Evolutionary conservation across 2,329 filamentous ascomycete genomes (phyloP).

Genomic region (Rachicladosporium sp.): DNA sequence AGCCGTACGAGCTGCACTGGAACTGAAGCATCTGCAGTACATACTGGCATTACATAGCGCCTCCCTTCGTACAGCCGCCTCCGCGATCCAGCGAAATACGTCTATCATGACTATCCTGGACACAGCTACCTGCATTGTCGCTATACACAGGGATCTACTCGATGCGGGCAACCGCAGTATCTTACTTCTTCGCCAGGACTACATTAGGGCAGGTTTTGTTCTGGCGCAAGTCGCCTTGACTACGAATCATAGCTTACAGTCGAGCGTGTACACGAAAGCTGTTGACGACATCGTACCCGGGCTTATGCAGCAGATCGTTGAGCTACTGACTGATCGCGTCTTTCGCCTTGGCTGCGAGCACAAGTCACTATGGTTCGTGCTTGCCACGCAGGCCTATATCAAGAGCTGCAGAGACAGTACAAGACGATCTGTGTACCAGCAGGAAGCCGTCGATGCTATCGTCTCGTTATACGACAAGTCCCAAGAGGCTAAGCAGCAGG

Average conservation of each 20-base stretch:
- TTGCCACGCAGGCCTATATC: constrained; percentile 17
- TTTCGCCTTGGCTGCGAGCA: constrained; percentile 19
- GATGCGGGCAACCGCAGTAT: constrained; percentile 15
- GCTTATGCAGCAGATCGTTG: constrained; percentile 8
- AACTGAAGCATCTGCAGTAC: constrained; percentile 21
- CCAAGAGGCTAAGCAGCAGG: no score
- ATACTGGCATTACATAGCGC: constrained; percentile 20
- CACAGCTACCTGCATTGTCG: constrained; percentile 16
- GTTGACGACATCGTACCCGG: background rate
- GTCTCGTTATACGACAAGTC: constrained; percentile 17
- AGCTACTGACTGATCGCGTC: constrained; percentile 19
- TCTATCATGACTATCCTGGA: constrained; percentile 20
- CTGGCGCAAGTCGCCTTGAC: constrained; percentile 6
- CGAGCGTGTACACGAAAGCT: no score
- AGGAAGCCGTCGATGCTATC: constrained; percentile 20
- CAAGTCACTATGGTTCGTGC: constrained; percentile 19
- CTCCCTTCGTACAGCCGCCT: constrained; percentile 16
- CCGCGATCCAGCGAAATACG: constrained; percentile 16
- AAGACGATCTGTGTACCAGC: constrained; percentile 16
- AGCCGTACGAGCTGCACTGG: constrained; percentile 14
- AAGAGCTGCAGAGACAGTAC: constrained; percentile 15
- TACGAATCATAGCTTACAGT: background rate
- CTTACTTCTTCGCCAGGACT: constrained; percentile 17
- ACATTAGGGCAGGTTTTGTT: constrained; percentile 18
- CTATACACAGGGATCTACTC: constrained; percentile 14